Evolutionary conservation across 352 stramenopile genomes (phyloP).

Genomic region (Globisporangium middletonii): DNA sequence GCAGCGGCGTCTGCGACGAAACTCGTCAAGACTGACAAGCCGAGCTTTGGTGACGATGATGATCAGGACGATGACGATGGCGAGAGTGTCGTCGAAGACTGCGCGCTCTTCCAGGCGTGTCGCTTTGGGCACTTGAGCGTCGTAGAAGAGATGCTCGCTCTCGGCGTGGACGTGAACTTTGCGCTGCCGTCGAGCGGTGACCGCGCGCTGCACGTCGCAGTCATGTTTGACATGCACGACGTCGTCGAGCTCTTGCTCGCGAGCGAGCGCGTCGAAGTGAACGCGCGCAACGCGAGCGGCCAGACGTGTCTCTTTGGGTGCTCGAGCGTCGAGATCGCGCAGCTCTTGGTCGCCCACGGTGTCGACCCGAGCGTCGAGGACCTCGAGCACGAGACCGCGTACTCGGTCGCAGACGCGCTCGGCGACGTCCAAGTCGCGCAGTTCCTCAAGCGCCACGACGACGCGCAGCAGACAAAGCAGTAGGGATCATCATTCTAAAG

Average conservation of each 20-base stretch:
- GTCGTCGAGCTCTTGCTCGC: conserved; percentile 65
- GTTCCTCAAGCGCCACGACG: conserved; percentile 28
- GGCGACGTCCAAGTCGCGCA: conserved; percentile 68
- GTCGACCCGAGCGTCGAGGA: conserved; percentile 61
- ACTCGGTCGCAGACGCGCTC: conserved; percentile 63
- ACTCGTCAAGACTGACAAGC: conserved; percentile 41
- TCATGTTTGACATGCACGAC: conserved; percentile 83
- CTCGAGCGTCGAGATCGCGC: conserved; percentile 62
- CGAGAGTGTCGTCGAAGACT: conserved; percentile 53
- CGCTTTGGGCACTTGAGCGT: conserved; percentile 59
- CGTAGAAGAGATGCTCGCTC: conserved; percentile 72
- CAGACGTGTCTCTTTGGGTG: conserved; percentile 83
- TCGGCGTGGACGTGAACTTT: conserved; percentile 68
- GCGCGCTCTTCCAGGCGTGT: conserved; percentile 71
- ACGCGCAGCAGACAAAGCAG: too few species aligned
- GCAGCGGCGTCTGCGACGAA: conserved; percentile 60
- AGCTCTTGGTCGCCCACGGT: conserved; percentile 53
- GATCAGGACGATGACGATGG: conserved; percentile 28
- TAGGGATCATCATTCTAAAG: too few species aligned
- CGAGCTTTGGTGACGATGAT: conserved; percentile 19
- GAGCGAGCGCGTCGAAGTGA: conserved; percentile 49
- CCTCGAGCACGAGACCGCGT: conserved; percentile 61
- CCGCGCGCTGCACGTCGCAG: conserved; percentile 66
- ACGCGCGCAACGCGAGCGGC: conserved; percentile 56
- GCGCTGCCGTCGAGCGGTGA: conserved; percentile 55